Evolutionary conservation across 805 yeast genomes (phyloP), one percentile per base, ranked within the genome.

Genomic region (Monosporozyma unispora): DNA sequence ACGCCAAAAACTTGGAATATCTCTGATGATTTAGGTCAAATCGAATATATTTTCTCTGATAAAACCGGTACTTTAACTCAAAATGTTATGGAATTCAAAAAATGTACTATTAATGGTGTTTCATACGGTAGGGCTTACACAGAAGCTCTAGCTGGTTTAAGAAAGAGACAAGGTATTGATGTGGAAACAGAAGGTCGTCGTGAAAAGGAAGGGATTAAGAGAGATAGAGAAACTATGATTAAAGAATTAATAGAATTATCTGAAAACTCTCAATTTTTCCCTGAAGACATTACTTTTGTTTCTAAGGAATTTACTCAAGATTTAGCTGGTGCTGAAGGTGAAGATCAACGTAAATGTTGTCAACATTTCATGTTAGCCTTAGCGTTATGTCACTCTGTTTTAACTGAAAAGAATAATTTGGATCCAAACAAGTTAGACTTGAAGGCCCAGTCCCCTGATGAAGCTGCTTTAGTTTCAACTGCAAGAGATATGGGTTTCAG

Each of bases 361-460:
- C 87, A 83, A 56, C 87, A 84, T 57, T 86, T 86, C 61, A 82
- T 84, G 88, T 65, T 84, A 40, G 80, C 86, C 0, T 69, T 86
- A 46, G 87, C 91, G 0, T 69, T 86, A 31, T 86, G 95, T 69
- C 93, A 86, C 61, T 80, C 90, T 48, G 93, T 86, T 22, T 64
- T 86, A 42, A 77, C 81, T 27, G 95, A 86, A 58, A 75, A 77
- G 37, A 81, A 82, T 53, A 81, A 81, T 38, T 72, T 74, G 23
- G 74, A 79, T 55, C 80, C 87, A 2, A 75, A 69, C 1, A 81
- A 74, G 52, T 56, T 76, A 47, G 70, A 78, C 23, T 67, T 84
- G 37, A 82, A 83, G 58, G 93, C 93, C 0, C 93, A 85, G 62
- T 82, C 89, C 23, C 95, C 95, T 0, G 95, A 86, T 72, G 95